Evolutionary conservation across 2,329 filamentous ascomycete genomes (phyloP), one percentile per base, ranked within the genome.

Genomic region (Aspergillus quadrilineatus): DNA sequence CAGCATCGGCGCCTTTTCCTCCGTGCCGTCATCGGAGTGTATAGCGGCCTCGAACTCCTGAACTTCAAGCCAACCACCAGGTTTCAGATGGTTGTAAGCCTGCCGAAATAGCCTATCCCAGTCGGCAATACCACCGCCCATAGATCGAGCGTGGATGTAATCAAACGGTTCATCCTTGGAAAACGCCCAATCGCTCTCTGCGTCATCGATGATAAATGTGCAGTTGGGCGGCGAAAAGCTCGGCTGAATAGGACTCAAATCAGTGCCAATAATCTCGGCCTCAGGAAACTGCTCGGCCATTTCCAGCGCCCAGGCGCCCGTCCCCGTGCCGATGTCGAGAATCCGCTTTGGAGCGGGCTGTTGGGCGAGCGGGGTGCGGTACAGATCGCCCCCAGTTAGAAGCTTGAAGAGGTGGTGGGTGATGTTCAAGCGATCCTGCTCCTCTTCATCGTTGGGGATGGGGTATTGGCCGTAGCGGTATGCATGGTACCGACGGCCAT

Each of bases 141-240:
- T 53, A 45, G 65, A 69, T 9, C 73, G 69, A 34, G 66, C 66
- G 53, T 75, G 75, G 39, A 77, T 73, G 53, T 69, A 75, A 53
- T 77, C 75, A 50, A 77, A 77, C 0, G 63, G 44, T 44, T 71
- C 67, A 3, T 72, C 63, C 63, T 75, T 64, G 63, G 65, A 60
- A 46, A 72, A 77, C 0, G 71, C 64, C 75, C 74, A 77, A 26
- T 75, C 71, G 46, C 70, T 69, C 60, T 77, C 74, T 5, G 67
- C 70, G 34, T 77, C 75, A 37, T 76, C 74, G 28, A 77, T 79
- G n/a, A 77, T 75, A 60, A 83, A 83, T 7, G 69, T 66, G 3
- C 81, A 73, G 51, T 84, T 83, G 0, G 78, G 72, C 2, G 80
- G 80, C 3, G 81, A 76, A 63, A 66, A 73, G 57, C 50, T 65